Conservation (phyloP, 2,329 filamentous ascomycete species). For the Nemania bipapillata region DNA sequence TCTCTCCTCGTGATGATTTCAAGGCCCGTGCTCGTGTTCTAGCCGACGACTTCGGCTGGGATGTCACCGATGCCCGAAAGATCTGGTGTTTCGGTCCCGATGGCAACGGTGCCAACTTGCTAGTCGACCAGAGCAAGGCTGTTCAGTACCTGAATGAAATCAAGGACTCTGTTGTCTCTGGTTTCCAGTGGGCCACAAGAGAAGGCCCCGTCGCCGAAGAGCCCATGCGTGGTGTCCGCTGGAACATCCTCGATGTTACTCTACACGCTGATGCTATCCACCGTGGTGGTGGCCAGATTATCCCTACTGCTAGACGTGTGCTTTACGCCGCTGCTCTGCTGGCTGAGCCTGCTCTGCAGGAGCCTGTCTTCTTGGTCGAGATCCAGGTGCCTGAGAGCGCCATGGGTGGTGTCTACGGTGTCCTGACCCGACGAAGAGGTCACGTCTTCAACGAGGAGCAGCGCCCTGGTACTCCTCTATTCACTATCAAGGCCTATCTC, state of each 20-base stretch:
- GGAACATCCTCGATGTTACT: constrained; percentile 99
- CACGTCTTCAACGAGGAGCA: constrained; percentile 99
- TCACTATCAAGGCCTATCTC: constrained; percentile 98
- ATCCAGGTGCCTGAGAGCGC: constrained; percentile 98
- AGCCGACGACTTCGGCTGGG: constrained; percentile 97
- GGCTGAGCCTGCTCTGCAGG: constrained; percentile 88
- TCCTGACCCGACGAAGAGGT: constrained; percentile 96
- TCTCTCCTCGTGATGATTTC: constrained; percentile 96
- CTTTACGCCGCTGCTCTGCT: constrained; percentile 92
- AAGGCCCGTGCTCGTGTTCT: constrained; percentile 96
- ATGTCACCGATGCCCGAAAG: constrained; percentile 99
- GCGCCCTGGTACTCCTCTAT: constrained; percentile 96
- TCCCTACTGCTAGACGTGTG: constrained; percentile 96
- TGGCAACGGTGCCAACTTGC: constrained; percentile 95
- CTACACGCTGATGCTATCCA: constrained; percentile 99
- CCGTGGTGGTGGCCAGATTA: constrained; percentile 98
- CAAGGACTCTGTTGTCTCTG: constrained; percentile 99
- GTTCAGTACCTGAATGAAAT: constrained; percentile 99
- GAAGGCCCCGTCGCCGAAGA: constrained; percentile 98
- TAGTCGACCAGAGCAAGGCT: constrained; percentile 99
- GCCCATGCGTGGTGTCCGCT: constrained; percentile 95
- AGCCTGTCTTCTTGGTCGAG: constrained; percentile 99
- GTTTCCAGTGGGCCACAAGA: constrained; percentile 99
- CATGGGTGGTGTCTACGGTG: constrained; percentile 99
- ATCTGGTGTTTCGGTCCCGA: constrained; percentile 99